phyloP scores from a whole-genome alignment of 202 grass and related monocot genomes.

The Panicum virgatum region DNA sequence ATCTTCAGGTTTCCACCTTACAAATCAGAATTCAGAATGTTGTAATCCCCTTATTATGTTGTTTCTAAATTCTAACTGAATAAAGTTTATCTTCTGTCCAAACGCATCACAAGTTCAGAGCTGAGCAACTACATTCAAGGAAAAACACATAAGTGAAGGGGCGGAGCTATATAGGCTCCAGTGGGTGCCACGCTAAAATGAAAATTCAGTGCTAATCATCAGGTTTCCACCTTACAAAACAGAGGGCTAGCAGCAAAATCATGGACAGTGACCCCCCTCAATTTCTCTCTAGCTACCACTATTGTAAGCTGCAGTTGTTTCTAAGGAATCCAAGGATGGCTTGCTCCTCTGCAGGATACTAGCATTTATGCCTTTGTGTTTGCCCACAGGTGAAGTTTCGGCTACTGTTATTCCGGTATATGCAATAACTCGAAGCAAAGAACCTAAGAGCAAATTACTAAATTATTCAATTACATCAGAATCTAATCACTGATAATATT shows the following conservation, averaged over 20 bases:
- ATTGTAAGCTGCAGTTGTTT: too few species aligned
- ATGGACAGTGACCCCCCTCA: too few species aligned
- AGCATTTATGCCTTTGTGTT: slow-evolving; percentile 36
- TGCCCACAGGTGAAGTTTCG: slow-evolving; percentile 43
- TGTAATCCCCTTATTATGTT: neutral
- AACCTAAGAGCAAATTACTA: slow-evolving; percentile 21
- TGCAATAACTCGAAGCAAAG: slow-evolving; percentile 31
- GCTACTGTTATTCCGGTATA: slow-evolving; percentile 17
- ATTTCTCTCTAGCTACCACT: too few species aligned
- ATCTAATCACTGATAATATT: neutral
- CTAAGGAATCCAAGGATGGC: neutral
- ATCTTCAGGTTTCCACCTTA: too few species aligned
- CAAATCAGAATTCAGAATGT: neutral
- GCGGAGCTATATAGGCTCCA: too few species aligned
- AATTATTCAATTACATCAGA: neutral
- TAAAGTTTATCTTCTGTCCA: neutral
- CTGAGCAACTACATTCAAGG: neutral
- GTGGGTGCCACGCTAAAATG: too few species aligned
- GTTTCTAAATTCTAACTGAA: neutral
- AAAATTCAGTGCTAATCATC: too few species aligned
- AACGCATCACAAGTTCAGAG: neutral
- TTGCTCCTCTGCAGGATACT: neutral
- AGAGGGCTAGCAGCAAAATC: too few species aligned
- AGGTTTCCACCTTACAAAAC: too few species aligned
- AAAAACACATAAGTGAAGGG: neutral